Conservation (phyloP, 1,284 basidiomycete species). For the Earliella scabrosa region DNA sequence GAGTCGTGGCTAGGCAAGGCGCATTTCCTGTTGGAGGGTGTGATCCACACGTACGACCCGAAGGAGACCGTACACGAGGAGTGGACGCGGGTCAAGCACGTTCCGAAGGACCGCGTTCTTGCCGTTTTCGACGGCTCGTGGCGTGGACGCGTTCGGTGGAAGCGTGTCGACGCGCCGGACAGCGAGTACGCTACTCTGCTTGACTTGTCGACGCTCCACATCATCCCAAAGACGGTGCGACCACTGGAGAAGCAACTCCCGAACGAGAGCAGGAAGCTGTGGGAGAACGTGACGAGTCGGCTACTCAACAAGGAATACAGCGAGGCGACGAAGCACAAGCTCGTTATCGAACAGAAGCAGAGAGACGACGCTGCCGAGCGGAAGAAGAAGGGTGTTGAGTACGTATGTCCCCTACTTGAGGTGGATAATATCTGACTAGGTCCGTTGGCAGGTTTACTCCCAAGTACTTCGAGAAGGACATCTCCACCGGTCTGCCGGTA, state of each 20-base stretch:
- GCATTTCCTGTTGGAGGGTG: constrained; percentile 88
- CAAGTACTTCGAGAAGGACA: constrained; percentile 77
- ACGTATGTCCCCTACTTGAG: constrained; percentile 42
- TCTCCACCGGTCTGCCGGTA: constrained; percentile 72
- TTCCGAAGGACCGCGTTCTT: constrained; percentile 79
- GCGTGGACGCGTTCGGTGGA: constrained; percentile 85
- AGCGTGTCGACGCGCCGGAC: constrained; percentile 49
- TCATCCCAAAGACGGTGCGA: constrained; percentile 87
- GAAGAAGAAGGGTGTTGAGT: constrained; percentile 80
- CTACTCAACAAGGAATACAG: constrained; percentile 86
- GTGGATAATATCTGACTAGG: background rate
- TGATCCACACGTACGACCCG: constrained; percentile 82
- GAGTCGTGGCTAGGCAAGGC: constrained; percentile 96
- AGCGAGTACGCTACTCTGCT: constrained; percentile 74
- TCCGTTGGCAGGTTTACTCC: constrained; percentile 70
- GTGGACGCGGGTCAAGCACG: constrained; percentile 91
- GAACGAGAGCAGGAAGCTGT: constrained; percentile 86
- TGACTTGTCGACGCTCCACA: constrained; percentile 74
- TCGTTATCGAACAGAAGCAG: constrained; percentile 89
- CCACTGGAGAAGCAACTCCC: constrained; percentile 80
- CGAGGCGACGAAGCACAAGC: constrained; percentile 89
- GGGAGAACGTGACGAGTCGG: constrained; percentile 84
- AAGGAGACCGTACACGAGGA: constrained; percentile 66
- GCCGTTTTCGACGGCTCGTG: constrained; percentile 90
- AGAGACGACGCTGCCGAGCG: constrained; percentile 84